Percentiles rank a stretch among this genome's conserved stretches.
Conservation (phyloP, 1,284 basidiomycete species). For the Stygiomarasmius scandens region DNA sequence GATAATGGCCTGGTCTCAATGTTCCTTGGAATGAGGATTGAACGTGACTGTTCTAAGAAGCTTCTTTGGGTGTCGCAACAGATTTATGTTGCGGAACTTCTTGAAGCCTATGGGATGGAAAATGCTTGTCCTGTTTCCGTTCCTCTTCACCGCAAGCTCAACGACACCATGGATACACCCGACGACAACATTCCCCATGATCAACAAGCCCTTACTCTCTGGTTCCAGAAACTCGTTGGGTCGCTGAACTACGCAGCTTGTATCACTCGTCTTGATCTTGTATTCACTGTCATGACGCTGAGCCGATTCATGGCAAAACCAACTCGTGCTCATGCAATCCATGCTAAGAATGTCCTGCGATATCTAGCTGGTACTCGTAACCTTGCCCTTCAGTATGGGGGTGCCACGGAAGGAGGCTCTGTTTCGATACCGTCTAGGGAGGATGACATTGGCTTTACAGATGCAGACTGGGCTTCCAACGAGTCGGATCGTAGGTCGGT, state of each 20-base stretch:
- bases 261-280: slow-evolving; percentile 5
- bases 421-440: not conserved
- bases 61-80: slow-evolving; percentile 8
- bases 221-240: not conserved
- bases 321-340: not conserved
- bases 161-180: not conserved
- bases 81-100: slow-evolving; percentile 5
- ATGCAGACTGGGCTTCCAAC: slow-evolving; percentile 30
- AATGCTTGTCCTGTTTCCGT: slow-evolving; percentile 17
- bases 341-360: not conserved
- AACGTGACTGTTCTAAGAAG: not conserved
- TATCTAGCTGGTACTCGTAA: not conserved
- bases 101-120: slow-evolving; percentile 8
- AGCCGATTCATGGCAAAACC: not conserved
- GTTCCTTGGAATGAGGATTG: slow-evolving; percentile 6
- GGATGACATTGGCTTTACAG: slow-evolving; percentile 17
- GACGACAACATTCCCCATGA: too few species aligned
- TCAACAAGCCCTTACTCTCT: too few species aligned
- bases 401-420: not conserved
- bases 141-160: not conserved
- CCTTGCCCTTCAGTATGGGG: not conserved
- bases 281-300: not conserved
- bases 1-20: not conserved
- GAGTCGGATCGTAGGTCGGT: slow-evolving; percentile 23
- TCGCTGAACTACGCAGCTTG: not conserved